Evolutionary conservation across 106 monocot species (phyloP), one percentile per base, ranked within the genome.

Genomic region (Cymbidium sinense): DNA sequence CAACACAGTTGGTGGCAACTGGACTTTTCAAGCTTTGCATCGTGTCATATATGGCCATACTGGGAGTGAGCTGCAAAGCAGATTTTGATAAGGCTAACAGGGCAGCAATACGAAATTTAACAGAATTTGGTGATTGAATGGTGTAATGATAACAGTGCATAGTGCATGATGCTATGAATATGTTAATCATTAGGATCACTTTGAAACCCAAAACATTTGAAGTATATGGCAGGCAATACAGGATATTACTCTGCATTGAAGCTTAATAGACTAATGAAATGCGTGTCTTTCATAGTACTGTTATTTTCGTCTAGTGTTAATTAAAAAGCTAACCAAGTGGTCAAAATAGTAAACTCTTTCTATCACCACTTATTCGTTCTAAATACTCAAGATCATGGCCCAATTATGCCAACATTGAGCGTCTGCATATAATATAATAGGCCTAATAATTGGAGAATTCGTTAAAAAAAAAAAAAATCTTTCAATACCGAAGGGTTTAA

Each of bases 21-120:
- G 89, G 79, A 79, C 90, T 93, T 80, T 91, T 89, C 76, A 96
- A 84, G 52, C 87, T 91, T 88, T 87, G 93, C 96, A 96, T 96
- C 6, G 96, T 93, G 79, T 96, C 96, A 83, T 91, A 96, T 77
- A 96, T 82, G 73, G 96, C 86, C 96, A 96, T 75, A 80, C 93
- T 89, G 50, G 93, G 91, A 69, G 93, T 91, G 82, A 96, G 83
- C 96, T 96, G 90, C 77, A 82, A 75, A 65, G 75, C 25, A 75
- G 35, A 25, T 71, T 12, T 76, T 30, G 23, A 27, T 72, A 73
- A 67, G 13, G 33, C 29, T 25, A 34, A 23, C 74, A 47, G 23
- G 23, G 43, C 13, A 28, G 44, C 0, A 44, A 74, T 47, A 39
- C 21, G 5, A 8, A 20, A 8, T 29, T 28, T 71, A 35, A 21